Base-by-base conservation (phyloP, 345 rosid genomes). In the Euphorbia pulcherrima region DNA sequence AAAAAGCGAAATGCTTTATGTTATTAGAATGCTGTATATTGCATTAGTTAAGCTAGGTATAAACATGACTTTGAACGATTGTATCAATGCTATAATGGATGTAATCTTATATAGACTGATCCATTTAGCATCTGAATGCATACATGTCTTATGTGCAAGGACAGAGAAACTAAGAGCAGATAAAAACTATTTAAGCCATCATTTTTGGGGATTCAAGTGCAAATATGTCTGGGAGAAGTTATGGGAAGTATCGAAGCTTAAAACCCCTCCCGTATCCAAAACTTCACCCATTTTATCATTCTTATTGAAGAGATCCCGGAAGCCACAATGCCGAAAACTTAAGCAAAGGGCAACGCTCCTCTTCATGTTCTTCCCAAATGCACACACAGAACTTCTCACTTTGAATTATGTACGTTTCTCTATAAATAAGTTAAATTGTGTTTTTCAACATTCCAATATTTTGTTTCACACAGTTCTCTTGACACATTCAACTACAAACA, bases 291-390 rank as follows among this genome's bases (percentile, higher is more conserved):
- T 28, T 12, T 62, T 1, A 18, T 51, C 52, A 65, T 60, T 62
- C 54, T 14, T 76, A 53, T 68, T 39, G 80, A 78, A 69, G 78
- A 74, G 81, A 71, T 40, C 60, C 62, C 55, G 50, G 81, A 64
- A 59, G 77, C 77, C 78, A 70, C 66, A 41, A 14, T 72, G 78
- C 82, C 40, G 68, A 51, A 71, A 47, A 26, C 62, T 75, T 23
- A 27, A 69, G 76, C 81, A 71, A 62, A 68, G 72, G 68, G 55
- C 78, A 82, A 61, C 73, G 83, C 78, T 72, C 71, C 78, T 72
- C 79, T 69, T 71, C 81, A 44, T 50, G 41, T 39, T 40, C 57
- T 8, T 28, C 13, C 21, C 48, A 33, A 50, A 47, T 39, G 41
- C 37, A 56, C 6, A n/a, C n/a, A n/a, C n/a, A n/a, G n/a, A n/a